phyloP scores from a whole-genome alignment of 345 rosid genomes.

The Combretum micranthum region DNA sequence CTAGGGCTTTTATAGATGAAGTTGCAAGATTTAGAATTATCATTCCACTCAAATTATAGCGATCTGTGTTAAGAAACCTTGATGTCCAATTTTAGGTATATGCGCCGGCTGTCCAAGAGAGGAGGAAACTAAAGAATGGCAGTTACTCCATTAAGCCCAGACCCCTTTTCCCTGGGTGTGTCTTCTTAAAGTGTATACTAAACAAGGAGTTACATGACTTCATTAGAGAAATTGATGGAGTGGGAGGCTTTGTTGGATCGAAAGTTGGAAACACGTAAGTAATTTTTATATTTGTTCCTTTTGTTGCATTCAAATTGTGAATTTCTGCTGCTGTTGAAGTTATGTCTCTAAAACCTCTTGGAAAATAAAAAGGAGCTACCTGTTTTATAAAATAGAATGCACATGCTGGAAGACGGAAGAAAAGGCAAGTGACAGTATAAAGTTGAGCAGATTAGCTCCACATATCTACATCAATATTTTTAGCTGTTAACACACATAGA shows the following conservation, averaged over 20 bases:
- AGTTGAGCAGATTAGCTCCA: too few species aligned
- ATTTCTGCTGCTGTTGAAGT: background rate
- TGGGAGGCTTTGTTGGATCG: slow-evolving; percentile 80
- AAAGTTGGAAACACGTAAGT: slow-evolving; percentile 82
- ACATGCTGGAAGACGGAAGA: too few species aligned
- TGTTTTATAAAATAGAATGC: too few species aligned
- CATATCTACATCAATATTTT: too few species aligned
- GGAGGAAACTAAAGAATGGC: slow-evolving; percentile 67
- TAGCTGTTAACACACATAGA: too few species aligned
- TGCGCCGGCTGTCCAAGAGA: slow-evolving; percentile 66
- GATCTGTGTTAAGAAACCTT: background rate
- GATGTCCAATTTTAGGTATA: slow-evolving; percentile 47
- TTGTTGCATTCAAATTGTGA: background rate
- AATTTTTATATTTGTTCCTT: slow-evolving; percentile 2
- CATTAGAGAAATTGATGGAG: slow-evolving; percentile 57
- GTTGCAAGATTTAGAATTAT: too few species aligned
- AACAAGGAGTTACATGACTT: slow-evolving; percentile 84
- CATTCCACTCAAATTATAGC: background rate
- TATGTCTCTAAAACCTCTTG: background rate
- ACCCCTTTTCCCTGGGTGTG: slow-evolving; percentile 67
- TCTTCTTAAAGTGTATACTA: slow-evolving; percentile 64
- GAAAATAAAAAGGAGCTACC: background rate
- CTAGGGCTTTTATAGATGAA: too few species aligned
- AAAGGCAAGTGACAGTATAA: too few species aligned
- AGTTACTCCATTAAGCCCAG: slow-evolving; percentile 49